Evolutionary conservation across 371 early-diverging fungal genomes (phyloP).

Genomic region (Mucor piriformis): DNA sequence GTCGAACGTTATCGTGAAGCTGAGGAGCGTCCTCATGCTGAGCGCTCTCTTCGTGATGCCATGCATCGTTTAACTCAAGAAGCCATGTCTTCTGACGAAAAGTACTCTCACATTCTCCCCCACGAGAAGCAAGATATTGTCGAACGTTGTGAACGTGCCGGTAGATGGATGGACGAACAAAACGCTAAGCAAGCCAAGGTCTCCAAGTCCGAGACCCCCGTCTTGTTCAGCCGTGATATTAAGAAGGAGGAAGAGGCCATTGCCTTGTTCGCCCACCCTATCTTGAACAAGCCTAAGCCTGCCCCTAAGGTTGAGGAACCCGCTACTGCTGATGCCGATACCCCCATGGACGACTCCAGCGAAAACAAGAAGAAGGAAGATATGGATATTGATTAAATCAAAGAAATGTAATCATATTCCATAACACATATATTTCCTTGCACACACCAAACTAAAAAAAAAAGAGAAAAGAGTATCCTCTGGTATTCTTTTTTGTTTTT

Average conservation of each 20-base stretch:
- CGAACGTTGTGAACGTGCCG: slow-evolving; percentile 74
- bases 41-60: slow-evolving; percentile 76
- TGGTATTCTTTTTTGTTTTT: not conserved
- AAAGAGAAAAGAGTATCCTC: not conserved
- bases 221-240: slow-evolving; percentile 75
- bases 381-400: slow-evolving; percentile 70
- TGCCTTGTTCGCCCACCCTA: slow-evolving; percentile 68
- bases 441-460: too few species aligned
- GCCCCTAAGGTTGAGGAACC: slow-evolving; percentile 56
- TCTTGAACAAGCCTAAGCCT: slow-evolving; percentile 93
- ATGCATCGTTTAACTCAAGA: slow-evolving; percentile 73
- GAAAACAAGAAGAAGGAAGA: slow-evolving; percentile 60
- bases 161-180: slow-evolving; percentile 88
- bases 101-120: slow-evolving; percentile 85
- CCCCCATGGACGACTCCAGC: slow-evolving; percentile 42
- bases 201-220: slow-evolving; percentile 77
- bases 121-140: slow-evolving; percentile 85
- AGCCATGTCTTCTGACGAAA: slow-evolving; percentile 78
- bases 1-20: slow-evolving; percentile 81
- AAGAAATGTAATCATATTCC: slow-evolving; percentile 4
- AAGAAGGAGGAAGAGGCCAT: slow-evolving; percentile 73
- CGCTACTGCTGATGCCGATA: slow-evolving; percentile 45
- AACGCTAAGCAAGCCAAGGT: slow-evolving; percentile 73
- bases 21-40: slow-evolving; percentile 86
- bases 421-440: not conserved